These are phyloP conservation scores for Xanthoconium separans DNA, from an alignment of 1,284 basidiomycete genomes.

Conservation along the genomic window DNA sequence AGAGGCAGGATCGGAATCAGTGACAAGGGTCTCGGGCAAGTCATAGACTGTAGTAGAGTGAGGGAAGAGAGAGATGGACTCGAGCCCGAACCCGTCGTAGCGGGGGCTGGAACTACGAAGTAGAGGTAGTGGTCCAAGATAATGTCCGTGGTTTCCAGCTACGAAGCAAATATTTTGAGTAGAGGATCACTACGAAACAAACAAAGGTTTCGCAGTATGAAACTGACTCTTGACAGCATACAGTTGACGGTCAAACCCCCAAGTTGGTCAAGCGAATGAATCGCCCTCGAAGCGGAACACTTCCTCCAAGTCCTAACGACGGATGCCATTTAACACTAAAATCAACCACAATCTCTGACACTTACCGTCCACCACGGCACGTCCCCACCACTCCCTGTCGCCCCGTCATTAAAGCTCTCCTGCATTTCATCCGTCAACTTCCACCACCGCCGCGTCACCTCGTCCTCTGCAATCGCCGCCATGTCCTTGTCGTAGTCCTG, in stretches of 20 bases:
- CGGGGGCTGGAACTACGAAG: too few relatives aligned
- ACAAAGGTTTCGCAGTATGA: too few relatives aligned
- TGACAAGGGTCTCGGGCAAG: too few relatives aligned
- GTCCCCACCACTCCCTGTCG: constrained; percentile 62
- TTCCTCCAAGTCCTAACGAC: constrained; percentile 55
- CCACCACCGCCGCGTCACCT: constrained; percentile 77
- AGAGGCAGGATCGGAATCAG: too few relatives aligned
- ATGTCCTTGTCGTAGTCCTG: constrained; percentile 67
- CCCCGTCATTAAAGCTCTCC: constrained; percentile 67
- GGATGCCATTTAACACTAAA: constrained; percentile 4
- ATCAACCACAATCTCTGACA: background rate
- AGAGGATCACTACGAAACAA: too few relatives aligned
- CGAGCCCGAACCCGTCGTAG: too few relatives aligned
- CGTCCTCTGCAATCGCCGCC: constrained; percentile 60
- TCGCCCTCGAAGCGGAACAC: constrained; percentile 69
- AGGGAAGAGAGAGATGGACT: too few relatives aligned
- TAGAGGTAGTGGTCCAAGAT: too few relatives aligned
- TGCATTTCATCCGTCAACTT: constrained; percentile 76
- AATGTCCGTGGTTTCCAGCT: too few relatives aligned
- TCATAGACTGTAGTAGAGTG: too few relatives aligned
- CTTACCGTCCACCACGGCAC: constrained; percentile 74
- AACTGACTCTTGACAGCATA: too few relatives aligned
- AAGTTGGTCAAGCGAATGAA: constrained; percentile 5
- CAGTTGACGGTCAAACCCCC: background rate
- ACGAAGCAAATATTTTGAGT: too few relatives aligned